phyloP scores from a whole-genome alignment of 768 basidiomycete species.

The Kwoniella dejecticola region DNA sequence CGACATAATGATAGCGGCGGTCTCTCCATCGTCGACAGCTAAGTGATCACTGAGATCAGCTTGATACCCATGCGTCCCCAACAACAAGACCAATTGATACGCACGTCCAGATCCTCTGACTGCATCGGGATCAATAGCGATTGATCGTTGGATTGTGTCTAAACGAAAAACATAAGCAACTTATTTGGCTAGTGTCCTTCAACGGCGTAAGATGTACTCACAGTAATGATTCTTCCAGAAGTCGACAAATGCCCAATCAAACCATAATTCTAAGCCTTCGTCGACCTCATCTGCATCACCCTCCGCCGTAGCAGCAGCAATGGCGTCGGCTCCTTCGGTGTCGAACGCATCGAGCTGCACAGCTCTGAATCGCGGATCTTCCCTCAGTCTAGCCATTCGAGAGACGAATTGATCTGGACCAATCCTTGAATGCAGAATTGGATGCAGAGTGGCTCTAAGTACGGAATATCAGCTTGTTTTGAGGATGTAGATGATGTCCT shows the following conservation, averaged over 20 bases:
- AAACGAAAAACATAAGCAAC: neutral
- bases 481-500: too few relatives aligned
- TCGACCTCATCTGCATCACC: conserved; percentile 64
- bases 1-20: conserved; percentile 76
- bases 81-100: neutral
- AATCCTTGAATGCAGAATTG: conserved; percentile 79
- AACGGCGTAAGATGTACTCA: conserved; percentile 57
- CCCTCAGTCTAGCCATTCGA: conserved; percentile 80
- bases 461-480: neutral
- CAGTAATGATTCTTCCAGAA: conserved; percentile 99
- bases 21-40: conserved; percentile 69
- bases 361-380: conserved; percentile 88
- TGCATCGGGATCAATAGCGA: conserved; percentile 57
- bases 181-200: conserved; percentile 11
- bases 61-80: neutral
- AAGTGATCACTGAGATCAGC: neutral
- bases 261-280: conserved; percentile 74
- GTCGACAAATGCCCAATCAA: conserved; percentile 97
- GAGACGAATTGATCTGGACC: conserved; percentile 86
- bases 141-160: conserved; percentile 58
- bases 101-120: conserved; percentile 49
- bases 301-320: conserved; percentile 22
- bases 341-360: conserved; percentile 85
- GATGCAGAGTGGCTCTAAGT: conserved; percentile 75
- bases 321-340: conserved; percentile 42